These are phyloP conservation scores for Cytospora leucostoma DNA, from an alignment of 2,329 filamentous ascomycete species.

Conservation along the genomic window DNA sequence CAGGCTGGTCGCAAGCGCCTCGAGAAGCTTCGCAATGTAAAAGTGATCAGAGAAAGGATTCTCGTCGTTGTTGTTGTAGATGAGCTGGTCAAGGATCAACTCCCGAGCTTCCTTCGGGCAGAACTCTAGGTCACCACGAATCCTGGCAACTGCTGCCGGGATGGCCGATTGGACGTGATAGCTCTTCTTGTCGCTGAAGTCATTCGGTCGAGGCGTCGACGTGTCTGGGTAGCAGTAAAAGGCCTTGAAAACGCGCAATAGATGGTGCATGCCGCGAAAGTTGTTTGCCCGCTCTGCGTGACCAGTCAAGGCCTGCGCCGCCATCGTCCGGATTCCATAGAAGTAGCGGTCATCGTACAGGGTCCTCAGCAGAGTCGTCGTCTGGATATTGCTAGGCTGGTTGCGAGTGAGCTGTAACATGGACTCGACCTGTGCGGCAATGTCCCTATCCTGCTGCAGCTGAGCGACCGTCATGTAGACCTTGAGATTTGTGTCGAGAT, in stretches of 20 bases:
- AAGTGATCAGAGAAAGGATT: conserved; percentile 88
- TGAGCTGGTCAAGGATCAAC: conserved; percentile 85
- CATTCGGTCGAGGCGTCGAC: conserved; percentile 81
- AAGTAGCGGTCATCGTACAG: conserved; percentile 92
- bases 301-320: conserved; percentile 74
- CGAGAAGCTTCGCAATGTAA: conserved; percentile 81
- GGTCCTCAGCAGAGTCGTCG: conserved; percentile 86
- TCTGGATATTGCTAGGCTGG: conserved; percentile 77
- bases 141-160: conserved; percentile 73
- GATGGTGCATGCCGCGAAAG: conserved; percentile 79
- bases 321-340: conserved; percentile 86
- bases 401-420: conserved; percentile 70
- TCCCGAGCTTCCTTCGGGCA: conserved; percentile 77
- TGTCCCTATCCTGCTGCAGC: conserved; percentile 93
- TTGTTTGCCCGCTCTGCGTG: conserved; percentile 71
- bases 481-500: conserved; percentile 78
- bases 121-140: conserved; percentile 73
- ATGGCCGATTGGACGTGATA: conserved; percentile 87
- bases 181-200: conserved; percentile 83
- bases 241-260: conserved; percentile 82
- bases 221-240: conserved; percentile 83
- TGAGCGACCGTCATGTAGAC: conserved; percentile 98
- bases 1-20: conserved; percentile 59
- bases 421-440: conserved; percentile 81
- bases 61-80: conserved; percentile 91